phyloP scores from a whole-genome alignment of 2,329 filamentous ascomycete species.

The Neofusicoccum ribis region DNA sequence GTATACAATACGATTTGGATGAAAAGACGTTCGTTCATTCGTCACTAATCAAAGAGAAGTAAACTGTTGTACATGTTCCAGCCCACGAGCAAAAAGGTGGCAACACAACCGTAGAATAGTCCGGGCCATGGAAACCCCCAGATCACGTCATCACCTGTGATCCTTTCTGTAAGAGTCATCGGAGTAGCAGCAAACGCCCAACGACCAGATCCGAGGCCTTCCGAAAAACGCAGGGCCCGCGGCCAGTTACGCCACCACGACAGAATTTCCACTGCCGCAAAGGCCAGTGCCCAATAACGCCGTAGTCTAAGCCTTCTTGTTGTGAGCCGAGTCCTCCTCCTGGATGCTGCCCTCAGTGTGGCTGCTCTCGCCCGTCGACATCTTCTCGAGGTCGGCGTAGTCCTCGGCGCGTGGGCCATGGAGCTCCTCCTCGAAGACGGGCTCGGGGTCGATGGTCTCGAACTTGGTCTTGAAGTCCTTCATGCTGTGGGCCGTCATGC shows the following conservation, averaged over 20 bases:
- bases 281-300: not conserved
- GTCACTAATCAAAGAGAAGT: constrained; percentile 12
- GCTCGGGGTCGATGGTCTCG: constrained; percentile 83
- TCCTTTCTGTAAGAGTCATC: constrained; percentile 20
- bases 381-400: constrained; percentile 51
- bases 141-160: constrained; percentile 8
- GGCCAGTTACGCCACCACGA: not conserved
- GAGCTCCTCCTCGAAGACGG: constrained; percentile 84
- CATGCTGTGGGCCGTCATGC: constrained; percentile 67
- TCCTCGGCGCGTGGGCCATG: constrained; percentile 67
- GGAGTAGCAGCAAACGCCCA: not conserved
- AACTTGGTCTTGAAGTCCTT: constrained; percentile 95
- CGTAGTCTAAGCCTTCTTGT: constrained; percentile 9
- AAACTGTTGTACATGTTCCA: constrained; percentile 11
- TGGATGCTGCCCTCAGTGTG: constrained; percentile 62
- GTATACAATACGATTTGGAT: not conserved
- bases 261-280: constrained; percentile 10
- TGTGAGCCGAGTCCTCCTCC: constrained; percentile 46
- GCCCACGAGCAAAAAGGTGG: not conserved
- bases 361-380: constrained; percentile 46
- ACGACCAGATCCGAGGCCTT: not conserved
- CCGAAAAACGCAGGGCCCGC: not conserved
- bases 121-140: constrained; percentile 12
- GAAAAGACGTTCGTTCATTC: constrained; percentile 8
- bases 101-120: not conserved